These are phyloP conservation scores for Geotrichum reessii DNA, from an alignment of 1,139 yeast genomes.

Conservation along the genomic window DNA sequence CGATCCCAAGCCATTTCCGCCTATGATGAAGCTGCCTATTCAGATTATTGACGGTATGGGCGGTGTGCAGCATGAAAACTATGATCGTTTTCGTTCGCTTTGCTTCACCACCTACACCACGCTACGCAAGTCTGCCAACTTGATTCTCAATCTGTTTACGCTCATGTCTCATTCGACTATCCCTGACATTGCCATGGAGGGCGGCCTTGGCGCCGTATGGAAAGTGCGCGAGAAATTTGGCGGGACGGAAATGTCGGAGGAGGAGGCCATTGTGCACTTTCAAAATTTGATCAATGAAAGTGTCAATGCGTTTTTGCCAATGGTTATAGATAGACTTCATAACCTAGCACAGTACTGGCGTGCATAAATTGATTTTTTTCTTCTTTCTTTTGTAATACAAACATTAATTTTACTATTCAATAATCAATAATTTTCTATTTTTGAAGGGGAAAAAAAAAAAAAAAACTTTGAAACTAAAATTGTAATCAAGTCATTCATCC, in stretches of 20 bases:
- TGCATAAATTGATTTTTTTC: constrained; percentile 44
- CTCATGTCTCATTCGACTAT: constrained; percentile 92
- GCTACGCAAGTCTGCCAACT: constrained; percentile 78
- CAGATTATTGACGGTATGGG: constrained; percentile 98
- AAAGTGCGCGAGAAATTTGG: constrained; percentile 94
- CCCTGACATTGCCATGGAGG: constrained; percentile 76
- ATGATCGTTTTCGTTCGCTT: constrained; percentile 78
- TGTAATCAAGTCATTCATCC: too few relatives aligned
- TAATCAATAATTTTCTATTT: too few relatives aligned
- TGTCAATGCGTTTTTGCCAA: constrained; percentile 88
- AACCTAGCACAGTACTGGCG: constrained; percentile 97
- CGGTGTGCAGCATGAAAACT: constrained; percentile 79
- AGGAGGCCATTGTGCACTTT: constrained; percentile 90
- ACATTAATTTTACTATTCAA: too few relatives aligned
- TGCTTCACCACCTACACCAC: constrained; percentile 94
- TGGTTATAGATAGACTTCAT: constrained; percentile 90
- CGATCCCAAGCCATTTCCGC: constrained; percentile 98
- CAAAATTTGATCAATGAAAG: constrained; percentile 90
- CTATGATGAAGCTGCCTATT: constrained; percentile 93
- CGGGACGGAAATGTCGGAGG: constrained; percentile 77
- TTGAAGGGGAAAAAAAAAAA: too few relatives aligned
- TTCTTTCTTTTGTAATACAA: neutral
- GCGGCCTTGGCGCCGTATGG: constrained; percentile 55
- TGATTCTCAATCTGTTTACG: constrained; percentile 84
- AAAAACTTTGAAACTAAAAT: too few relatives aligned